Conservation (phyloP, 2,329 filamentous ascomycete species). For the Fusarium buharicum region DNA sequence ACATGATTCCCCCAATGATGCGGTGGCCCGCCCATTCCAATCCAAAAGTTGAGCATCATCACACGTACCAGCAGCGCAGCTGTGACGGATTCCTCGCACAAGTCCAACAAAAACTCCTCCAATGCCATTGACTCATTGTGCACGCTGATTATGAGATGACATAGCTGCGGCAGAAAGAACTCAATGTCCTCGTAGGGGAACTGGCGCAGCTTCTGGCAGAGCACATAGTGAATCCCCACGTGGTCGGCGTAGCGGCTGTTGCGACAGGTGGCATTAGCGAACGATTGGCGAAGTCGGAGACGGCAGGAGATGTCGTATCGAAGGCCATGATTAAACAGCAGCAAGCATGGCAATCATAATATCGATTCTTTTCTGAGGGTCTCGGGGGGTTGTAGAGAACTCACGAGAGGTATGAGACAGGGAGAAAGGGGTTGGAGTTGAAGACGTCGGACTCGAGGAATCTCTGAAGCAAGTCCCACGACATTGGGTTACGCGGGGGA, state of each 20-base stretch:
- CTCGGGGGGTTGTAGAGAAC: conserved; percentile 48
- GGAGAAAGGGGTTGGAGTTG: conserved; percentile 89
- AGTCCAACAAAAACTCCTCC: conserved; percentile 86
- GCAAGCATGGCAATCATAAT: background rate
- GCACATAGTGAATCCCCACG: conserved; percentile 88
- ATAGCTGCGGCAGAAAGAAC: conserved; percentile 90
- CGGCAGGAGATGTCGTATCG: conserved; percentile 17
- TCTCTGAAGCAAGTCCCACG: conserved; percentile 88
- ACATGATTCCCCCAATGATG: conserved; percentile 5
- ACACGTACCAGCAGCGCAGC: conserved; percentile 79
- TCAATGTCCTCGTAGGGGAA: conserved; percentile 93
- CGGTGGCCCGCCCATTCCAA: conserved; percentile 23
- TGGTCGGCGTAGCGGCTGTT: conserved; percentile 85
- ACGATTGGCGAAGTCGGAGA: conserved; percentile 34
- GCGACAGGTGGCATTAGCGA: conserved; percentile 44
- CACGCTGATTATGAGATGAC: conserved; percentile 86
- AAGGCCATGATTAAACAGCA: background rate
- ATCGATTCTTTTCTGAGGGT: background rate
- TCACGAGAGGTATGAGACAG: conserved; percentile 89
- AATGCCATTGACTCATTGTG: conserved; percentile 92
- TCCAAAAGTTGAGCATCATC: conserved; percentile 8
- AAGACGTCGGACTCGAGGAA: conserved; percentile 95
- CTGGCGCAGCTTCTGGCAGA: conserved; percentile 88
- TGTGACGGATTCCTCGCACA: conserved; percentile 89
- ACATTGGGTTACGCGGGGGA: conserved; percentile 64